Base-by-base conservation (phyloP, 2,329 filamentous ascomycete genomes). In the Cladosporium sp. region DNA sequence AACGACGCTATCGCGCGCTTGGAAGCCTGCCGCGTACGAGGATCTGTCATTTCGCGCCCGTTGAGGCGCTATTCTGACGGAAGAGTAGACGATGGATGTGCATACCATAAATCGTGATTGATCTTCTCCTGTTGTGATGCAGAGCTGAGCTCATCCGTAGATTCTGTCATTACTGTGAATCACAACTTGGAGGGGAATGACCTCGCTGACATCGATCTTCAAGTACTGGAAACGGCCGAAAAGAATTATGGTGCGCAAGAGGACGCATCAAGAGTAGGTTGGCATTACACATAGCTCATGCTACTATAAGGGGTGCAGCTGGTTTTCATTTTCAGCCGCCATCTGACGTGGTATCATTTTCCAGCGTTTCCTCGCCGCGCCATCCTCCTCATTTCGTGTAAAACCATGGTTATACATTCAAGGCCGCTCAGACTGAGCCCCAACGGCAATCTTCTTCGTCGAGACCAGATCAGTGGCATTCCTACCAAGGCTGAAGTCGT, bases 391-490 rank as follows among this genome's bases (percentile, higher is more conserved):
- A 13, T 23, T 21, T 14, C 16, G 8, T 21, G n/a, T 46, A 2
- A 46, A 4, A 4, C n/a, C n/a, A 21, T 1, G 8, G 1, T 8
- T 10, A 23, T 46, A 5, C n/a, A 46, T 16, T 60, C 36, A 60
- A 34, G 39, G 58, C 3, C 1, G 28, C 26, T 60, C 58, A 1
- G 28, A 32, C n/a, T 49, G 43, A 25, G 18, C 58, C 6, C 51
- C 4, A 26, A 60, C 43, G 16, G 58, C 26, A 11, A 60, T n/a
- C 39, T 36, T 60, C 28, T 4, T 21, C 25, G 39, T 49, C 18
- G 39, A 30, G 26, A 60, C 58, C 43, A 49, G 28, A 14, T 60
- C 58, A 18, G 39, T 36, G 14, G 58, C 58, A 49, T 51, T 60
- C 18, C 28, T 30, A 5, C 58, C 39, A n/a, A 60, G 26, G 28